Percentiles rank a stretch among this genome's conserved stretches.
Evolutionary conservation across 345 rosid species (phyloP).

Genomic region (Salix viminalis): DNA sequence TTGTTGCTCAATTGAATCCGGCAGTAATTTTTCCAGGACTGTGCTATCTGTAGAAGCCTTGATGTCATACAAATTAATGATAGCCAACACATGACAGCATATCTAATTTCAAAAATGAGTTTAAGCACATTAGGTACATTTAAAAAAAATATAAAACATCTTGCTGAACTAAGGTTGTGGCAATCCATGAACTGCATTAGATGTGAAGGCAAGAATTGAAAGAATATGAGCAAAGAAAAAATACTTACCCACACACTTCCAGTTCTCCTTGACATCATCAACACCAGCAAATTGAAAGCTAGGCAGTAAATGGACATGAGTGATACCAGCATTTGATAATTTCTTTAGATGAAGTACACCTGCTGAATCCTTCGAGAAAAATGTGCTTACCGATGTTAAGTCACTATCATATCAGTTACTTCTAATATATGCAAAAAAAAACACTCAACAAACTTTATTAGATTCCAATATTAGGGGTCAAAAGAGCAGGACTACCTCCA

Average conservation of each 20-base stretch:
- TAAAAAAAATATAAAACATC: too few species aligned
- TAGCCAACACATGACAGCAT: neutral
- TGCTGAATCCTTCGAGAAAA: slow-evolving; percentile 63
- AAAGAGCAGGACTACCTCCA: slow-evolving; percentile 48
- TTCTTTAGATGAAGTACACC: slow-evolving; percentile 72
- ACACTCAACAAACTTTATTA: too few species aligned
- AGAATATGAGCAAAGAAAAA: neutral
- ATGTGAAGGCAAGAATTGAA: neutral
- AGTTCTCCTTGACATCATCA: slow-evolving; percentile 74
- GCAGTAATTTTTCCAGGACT: slow-evolving; percentile 57
- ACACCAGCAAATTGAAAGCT: slow-evolving; percentile 83
- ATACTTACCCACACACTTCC: slow-evolving; percentile 71
- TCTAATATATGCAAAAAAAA: neutral
- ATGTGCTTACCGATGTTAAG: slow-evolving; percentile 10
- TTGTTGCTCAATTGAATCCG: slow-evolving; percentile 85
- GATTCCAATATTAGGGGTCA: neutral
- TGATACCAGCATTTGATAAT: slow-evolving; percentile 79
- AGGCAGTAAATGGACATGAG: slow-evolving; percentile 87
- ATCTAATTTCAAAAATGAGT: neutral
- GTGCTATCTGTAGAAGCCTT: slow-evolving; percentile 50
- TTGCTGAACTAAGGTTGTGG: too few species aligned
- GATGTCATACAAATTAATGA: slow-evolving; percentile 13
- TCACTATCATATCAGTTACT: neutral
- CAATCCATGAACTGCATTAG: too few species aligned
- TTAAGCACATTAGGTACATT: neutral